Evolutionary conservation across 805 yeast genomes (phyloP).

Genomic region (Babjeviella inositovora): DNA sequence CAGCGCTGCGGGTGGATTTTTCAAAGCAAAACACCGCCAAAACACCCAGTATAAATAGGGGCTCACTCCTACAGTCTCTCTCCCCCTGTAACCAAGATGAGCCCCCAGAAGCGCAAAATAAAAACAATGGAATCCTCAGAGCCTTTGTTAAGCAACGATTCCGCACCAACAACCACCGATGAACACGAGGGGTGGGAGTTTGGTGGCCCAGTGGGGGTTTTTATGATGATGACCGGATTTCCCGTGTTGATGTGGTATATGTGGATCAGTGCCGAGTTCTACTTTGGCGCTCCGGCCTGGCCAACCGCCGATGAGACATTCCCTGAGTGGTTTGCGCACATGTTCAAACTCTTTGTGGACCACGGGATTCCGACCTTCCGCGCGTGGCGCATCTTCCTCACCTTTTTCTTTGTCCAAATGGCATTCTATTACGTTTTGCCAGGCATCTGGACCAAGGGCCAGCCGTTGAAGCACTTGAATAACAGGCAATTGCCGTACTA

Average conservation of each 20-base stretch:
- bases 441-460: slow-evolving; percentile 91
- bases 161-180: slow-evolving; percentile 5
- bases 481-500: slow-evolving; percentile 76
- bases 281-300: slow-evolving; percentile 55
- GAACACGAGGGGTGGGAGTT: slow-evolving; percentile 70
- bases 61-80: too few species aligned
- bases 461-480: slow-evolving; percentile 71
- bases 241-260: slow-evolving; percentile 91
- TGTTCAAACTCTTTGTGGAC: slow-evolving; percentile 25
- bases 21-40: too few species aligned
- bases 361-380: slow-evolving; percentile 41
- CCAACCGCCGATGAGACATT: slow-evolving; percentile 39
- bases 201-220: slow-evolving; percentile 84
- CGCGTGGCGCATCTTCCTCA: slow-evolving; percentile 58
- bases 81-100: too few species aligned
- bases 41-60: too few species aligned
- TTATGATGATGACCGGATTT: slow-evolving; percentile 86
- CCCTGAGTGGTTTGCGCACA: slow-evolving; percentile 22
- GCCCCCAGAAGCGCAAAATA: too few species aligned
- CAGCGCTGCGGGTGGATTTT: too few species aligned
- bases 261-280: slow-evolving; percentile 83
- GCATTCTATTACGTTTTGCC: slow-evolving; percentile 73
- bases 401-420: slow-evolving; percentile 55
- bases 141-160: too few species aligned
- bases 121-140: too few species aligned